These are phyloP conservation scores for Scleroderma bovista DNA, from an alignment of 768 basidiomycete species.

Conservation along the genomic window DNA sequence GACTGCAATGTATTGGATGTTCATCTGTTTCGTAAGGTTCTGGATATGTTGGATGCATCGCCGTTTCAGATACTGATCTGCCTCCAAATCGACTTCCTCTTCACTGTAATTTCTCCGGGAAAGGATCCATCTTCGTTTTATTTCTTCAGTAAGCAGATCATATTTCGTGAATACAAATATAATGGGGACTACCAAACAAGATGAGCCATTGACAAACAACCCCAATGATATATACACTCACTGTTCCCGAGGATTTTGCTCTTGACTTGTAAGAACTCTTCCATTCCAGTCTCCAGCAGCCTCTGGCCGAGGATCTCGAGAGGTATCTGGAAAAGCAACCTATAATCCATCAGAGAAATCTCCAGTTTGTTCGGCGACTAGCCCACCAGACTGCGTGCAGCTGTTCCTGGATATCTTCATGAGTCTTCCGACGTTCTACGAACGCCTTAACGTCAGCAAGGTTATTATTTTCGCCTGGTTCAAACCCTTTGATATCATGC, in stretches of 20 bases:
- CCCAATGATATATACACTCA: too few relatives aligned
- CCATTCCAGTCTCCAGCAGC: background rate
- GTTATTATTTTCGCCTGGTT: background rate
- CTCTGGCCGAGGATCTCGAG: background rate
- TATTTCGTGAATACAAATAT: background rate
- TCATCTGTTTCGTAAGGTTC: background rate
- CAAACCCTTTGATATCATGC: background rate
- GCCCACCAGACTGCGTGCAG: constrained; percentile 5
- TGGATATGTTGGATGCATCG: background rate
- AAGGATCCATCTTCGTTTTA: background rate
- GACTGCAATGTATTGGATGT: background rate
- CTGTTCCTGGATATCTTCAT: background rate
- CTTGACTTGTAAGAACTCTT: too few relatives aligned
- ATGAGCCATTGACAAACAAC: too few relatives aligned
- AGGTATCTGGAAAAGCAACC: background rate
- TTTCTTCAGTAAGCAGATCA: background rate
- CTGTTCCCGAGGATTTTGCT: too few relatives aligned
- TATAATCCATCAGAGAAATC: background rate
- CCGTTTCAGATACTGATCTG: background rate
- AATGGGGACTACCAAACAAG: too few relatives aligned
- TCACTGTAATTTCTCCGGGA: background rate
- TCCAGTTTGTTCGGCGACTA: constrained; percentile 1
- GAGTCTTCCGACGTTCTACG: background rate
- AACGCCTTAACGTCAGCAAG: background rate
- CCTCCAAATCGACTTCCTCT: background rate